Base-by-base conservation (phyloP, 2,329 filamentous ascomycete species). In the Scedosporium apiospermum region DNA sequence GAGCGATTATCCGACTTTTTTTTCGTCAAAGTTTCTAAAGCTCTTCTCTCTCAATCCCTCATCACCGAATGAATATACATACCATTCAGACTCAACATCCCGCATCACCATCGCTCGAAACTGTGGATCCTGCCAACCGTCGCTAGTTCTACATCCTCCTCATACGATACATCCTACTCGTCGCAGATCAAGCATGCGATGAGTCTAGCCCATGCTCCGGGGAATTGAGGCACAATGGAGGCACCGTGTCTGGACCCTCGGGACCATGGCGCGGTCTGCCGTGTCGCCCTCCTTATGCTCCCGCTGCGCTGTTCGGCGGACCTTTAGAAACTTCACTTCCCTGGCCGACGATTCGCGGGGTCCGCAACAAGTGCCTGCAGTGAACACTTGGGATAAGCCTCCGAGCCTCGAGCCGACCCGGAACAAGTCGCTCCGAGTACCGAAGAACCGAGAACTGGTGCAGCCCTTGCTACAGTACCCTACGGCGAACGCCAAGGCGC, bases 221-320 rank as follows among this genome's bases (percentile, higher is more conserved):
- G 62, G 62, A 63, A 63, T 63, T 51, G 27, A 55, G 58, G 49
- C 58, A 60, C 57, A 60, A 60, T 60, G 62, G 62, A 60, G 62
- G 34, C 62, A 42, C 62, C 49, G 62, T 51, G 46, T 60, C 44
- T 60, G 57, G 46, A 44, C 57, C 53, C 46, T 44, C 46, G 34
- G 62, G 30, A 26, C 62, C 62, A 26, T 62, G 38, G 61, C 55
- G 53, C 55, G 53, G 38, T 41, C 53, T 58, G 53, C 61, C 53
- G 34, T 62, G 38, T 58, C 61, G 61, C 61, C 61, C 53, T 30
- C 53, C 16, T 38, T 51, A 55, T 61, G 46, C 49, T 38, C 60
- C 60, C 49, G 60, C 18, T 18, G 49, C 60, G 46, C 46, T 34
- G 44, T 21, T 34, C 14, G 16, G 49, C 49, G 27, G 30, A 42